phyloP scores from a whole-genome alignment of 1,284 basidiomycete species.

The Cryptococcus sp. region DNA sequence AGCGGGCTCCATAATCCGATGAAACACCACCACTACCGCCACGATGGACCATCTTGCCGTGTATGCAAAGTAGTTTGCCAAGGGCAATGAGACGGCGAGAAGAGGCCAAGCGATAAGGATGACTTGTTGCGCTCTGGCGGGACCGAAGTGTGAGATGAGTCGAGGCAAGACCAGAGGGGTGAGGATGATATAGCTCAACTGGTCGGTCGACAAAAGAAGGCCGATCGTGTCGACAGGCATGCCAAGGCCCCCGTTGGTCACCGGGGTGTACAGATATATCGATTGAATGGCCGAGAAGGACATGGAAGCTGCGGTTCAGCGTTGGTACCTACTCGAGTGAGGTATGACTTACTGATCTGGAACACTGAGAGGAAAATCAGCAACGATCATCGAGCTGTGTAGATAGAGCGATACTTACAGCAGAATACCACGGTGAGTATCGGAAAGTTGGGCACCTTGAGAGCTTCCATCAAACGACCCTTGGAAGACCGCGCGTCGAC shows the following conservation, averaged over 20 bases:
- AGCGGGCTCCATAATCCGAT: conserved; percentile 7
- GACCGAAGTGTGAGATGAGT: conserved; percentile 11
- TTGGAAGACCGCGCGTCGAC: no score
- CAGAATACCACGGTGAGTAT: conserved; percentile 15
- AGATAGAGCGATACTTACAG: conserved; percentile 6
- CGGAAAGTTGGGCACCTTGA: conserved; percentile 13
- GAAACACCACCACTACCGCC: conserved; percentile 11
- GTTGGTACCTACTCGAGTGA: background rate
- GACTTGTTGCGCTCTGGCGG: conserved; percentile 1
- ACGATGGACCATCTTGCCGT: conserved; percentile 6
- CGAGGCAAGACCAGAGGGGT: conserved; percentile 17
- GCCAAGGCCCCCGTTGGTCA: conserved; percentile 16
- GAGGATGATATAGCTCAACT: conserved; percentile 14
- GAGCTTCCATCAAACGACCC: background rate
- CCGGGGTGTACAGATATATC: conserved; percentile 19
- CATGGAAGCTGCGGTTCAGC: conserved; percentile 12
- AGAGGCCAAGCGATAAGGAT: conserved; percentile 11
- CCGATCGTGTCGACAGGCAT: conserved; percentile 17
- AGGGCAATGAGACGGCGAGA: conserved; percentile 14
- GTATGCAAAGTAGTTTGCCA: conserved; percentile 15
- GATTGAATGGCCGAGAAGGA: conserved; percentile 24
- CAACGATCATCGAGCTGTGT: background rate
- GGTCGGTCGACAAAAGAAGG: conserved; percentile 8
- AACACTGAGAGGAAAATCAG: conserved; percentile 6
- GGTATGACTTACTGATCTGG: conserved; percentile 11